These are phyloP conservation scores for Daldinia sp. DNA, from an alignment of 2,329 filamentous ascomycete genomes.

Conservation along the genomic window DNA sequence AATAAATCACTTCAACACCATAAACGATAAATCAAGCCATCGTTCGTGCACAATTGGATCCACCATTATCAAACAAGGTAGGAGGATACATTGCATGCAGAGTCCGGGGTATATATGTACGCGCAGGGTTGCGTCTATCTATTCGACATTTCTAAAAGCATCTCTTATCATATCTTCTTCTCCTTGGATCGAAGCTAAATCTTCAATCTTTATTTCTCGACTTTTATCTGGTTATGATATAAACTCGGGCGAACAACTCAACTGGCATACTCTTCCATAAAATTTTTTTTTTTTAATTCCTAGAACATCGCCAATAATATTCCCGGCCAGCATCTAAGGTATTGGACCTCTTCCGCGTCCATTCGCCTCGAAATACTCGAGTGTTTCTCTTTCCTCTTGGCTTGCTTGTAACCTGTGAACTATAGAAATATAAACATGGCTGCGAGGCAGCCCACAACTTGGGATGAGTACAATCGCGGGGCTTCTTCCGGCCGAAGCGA, in stretches of 20 bases:
- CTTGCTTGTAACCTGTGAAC: not conserved
- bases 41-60: slow-evolving; percentile 21
- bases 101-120: slow-evolving; percentile 5
- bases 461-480: slow-evolving; percentile 58
- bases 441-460: slow-evolving; percentile 47
- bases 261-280: not conserved
- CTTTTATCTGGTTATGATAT: not conserved
- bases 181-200: slow-evolving; percentile 1
- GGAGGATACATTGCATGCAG: slow-evolving; percentile 17
- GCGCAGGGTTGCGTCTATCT: slow-evolving; percentile 14
- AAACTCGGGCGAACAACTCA: not conserved
- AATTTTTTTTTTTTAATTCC: slow-evolving; percentile 13
- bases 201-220: not conserved
- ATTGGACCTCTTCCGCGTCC: not conserved
- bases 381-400: not conserved
- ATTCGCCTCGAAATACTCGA: not conserved
- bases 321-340: not conserved
- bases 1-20: slow-evolving; percentile 29
- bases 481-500: slow-evolving; percentile 51
- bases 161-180: slow-evolving; percentile 12
- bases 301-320: slow-evolving; percentile 1
- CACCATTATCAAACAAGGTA: slow-evolving; percentile 33
- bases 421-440: slow-evolving; percentile 35
- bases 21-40: slow-evolving; percentile 21
- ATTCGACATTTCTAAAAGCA: slow-evolving; percentile 15